Base-by-base conservation (phyloP, 768 basidiomycete genomes). In the Lepiota brunneoincarnata region DNA sequence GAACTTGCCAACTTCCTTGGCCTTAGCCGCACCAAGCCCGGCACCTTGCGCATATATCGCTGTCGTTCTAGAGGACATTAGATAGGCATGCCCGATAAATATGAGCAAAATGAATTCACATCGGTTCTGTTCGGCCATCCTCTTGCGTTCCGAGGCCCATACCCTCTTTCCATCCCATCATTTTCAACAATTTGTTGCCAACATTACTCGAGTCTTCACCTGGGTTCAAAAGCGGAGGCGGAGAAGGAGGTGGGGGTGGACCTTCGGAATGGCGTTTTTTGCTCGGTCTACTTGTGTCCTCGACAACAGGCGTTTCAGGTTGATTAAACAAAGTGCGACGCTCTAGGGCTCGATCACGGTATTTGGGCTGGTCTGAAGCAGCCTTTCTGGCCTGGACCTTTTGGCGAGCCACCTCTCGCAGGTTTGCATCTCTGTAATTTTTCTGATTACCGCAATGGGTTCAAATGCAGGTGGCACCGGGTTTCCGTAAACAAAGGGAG, bases 101-200 rank as follows among this genome's bases (percentile, higher is more conserved):
- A 7, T 58, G 36, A 45, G 14, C 36, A 40, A 57, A 40, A 23
- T 36, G 45, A 44, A 76, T 87, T 45, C 68, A 89, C 85, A 98
- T 84, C 11, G 95, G 94, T 52, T 95, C 92, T 10, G 92, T 85
- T 53, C 93, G 72, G 40, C 95, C 95, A 49, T 91, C 89, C 3
- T 89, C 89, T 43, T 79, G 78, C 6, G 83, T 79, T 0, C 96
- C 96, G 37, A 98, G 71, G 1, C 96, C 95, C 14, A 81, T 84
- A 5, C 95, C 95, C 62, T 89, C 89, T 58, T 80, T 90, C 95
- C 95, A 98, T 0, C 96, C 97, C 95, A 98, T 98, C 83, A 96
- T 95, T 68, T 93, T 92, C 58, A 98, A 69, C 54, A 99, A 67
- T 64, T 92, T 94, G 65, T 95, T 95, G 5, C 97, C 97, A 10